Conservation (phyloP, 148 eudicot species). For the Rhododendron molle region DNA sequence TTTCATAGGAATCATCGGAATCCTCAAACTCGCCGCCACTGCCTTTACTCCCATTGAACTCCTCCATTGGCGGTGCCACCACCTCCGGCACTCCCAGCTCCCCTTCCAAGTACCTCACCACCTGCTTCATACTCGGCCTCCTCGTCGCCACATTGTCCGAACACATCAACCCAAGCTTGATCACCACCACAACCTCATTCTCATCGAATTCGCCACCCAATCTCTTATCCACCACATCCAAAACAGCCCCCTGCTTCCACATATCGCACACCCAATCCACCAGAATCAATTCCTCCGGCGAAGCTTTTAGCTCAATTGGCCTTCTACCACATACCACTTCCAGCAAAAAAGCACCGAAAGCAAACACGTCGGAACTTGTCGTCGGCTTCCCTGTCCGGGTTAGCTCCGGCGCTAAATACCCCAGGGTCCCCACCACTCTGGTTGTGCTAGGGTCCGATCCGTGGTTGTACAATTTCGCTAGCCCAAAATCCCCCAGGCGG, state of each 20-base stretch:
- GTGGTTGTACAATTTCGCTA: slow-evolving; percentile 56
- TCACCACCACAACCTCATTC: slow-evolving; percentile 23
- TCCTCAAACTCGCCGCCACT: neutral
- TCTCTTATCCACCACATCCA: slow-evolving; percentile 28
- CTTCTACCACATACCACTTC: slow-evolving; percentile 46
- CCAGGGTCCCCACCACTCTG: slow-evolving; percentile 53
- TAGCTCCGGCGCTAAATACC: slow-evolving; percentile 57
- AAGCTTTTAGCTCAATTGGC: slow-evolving; percentile 32
- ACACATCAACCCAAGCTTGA: slow-evolving; percentile 40
- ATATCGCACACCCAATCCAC: slow-evolving; percentile 28
- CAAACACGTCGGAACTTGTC: slow-evolving; percentile 44
- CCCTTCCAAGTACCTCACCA: slow-evolving; percentile 23
- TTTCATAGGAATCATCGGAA: neutral
- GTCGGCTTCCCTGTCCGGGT: slow-evolving; percentile 46
- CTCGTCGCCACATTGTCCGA: slow-evolving; percentile 18
- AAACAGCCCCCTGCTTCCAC: slow-evolving; percentile 19
- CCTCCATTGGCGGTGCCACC: neutral
- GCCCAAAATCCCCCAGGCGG: slow-evolving; percentile 56
- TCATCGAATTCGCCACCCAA: slow-evolving; percentile 18
- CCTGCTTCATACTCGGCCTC: slow-evolving; percentile 41
- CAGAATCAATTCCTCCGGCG: slow-evolving; percentile 26
- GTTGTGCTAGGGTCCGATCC: slow-evolving; percentile 46
- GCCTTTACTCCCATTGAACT: too few relatives aligned
- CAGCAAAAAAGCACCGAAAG: slow-evolving; percentile 38
- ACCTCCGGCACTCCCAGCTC: slow-evolving; percentile 5